Base-by-base conservation (phyloP, 1,284 basidiomycete genomes). In the Sparassis latifolia region DNA sequence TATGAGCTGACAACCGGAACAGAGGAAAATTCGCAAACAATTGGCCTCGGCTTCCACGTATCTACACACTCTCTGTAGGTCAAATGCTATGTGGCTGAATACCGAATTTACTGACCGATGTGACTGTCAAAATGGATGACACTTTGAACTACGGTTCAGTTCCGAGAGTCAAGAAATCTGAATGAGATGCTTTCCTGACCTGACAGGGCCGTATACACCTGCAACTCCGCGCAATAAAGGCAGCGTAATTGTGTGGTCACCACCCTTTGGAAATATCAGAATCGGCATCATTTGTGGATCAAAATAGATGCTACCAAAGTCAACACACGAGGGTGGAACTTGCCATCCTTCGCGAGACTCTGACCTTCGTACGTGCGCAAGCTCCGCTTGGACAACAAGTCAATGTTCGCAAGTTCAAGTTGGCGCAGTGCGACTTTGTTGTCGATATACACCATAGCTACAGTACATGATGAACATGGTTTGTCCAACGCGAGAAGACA, bases 61-160 rank as follows among this genome's bases (percentile, higher is more conserved):
- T 69, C 66, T 67, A 37, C 32, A 9, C 10, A 20, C 40, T 20
- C 20, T 20, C 20, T 20, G 20, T 20, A 20, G 20, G 20, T 37
- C 6, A 4, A 29, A 49, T 31, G 47, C 42, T 27, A 32, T 20
- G 30, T 33, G 40, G 37, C 10, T n/a, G 10, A 6, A 12, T 32
- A 10, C 7, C 33, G 44, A 29, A 33, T n/a, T 3, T n/a, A 54
- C 59, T 32, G 44, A 66, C 63, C 66, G 10, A 71, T 56, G 51
- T 71, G 70, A 33, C 67, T 66, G 49, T 73, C 71, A 48, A 72
- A 72, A 60, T 73, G 71, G 10, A 73, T 69, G 2, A 72, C 70
- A 35, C 67, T 65, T 46, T 3, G 39, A 38, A 33, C 10, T 20
- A 31, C 10, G 40, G 44, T 49, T 3, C 7, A 10, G 33, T n/a